Evolutionary conservation across 257 asterid species (phyloP), one percentile per base, ranked within the genome.

Genomic region (Leonotis leonurus): DNA sequence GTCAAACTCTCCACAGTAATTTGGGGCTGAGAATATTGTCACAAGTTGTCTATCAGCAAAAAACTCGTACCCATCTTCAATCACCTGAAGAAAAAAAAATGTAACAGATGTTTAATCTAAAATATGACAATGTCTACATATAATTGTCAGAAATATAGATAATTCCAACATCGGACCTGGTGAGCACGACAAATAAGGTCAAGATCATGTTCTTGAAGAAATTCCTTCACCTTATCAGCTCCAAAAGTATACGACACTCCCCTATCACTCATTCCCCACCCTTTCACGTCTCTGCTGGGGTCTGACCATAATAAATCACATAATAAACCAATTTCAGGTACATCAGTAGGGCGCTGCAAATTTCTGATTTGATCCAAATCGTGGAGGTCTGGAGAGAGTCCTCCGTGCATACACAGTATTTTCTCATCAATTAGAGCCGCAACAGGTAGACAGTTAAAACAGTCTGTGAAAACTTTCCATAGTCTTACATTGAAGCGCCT

Each of bases 11-110:
- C 95, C 92, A 66, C 95, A 86, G 76, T 86, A 86, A 73, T 86
- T 86, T 51, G 92, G 95, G 64, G 91, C 95, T 3, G 92, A 86
- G 67, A 86, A 86, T 73, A 87, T 82, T 0, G 95, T 87, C 13
- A 87, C 90, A 9, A 87, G 84, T 43, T 85, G 96, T 22, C 94
- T 76, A 67, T 85, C 83, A 18, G 96, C 96, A 61, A 87, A 87
- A 69, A 87, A 85, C 70, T 87, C 95, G n/a, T 87, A 87, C 14
- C 95, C 95, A 79, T 87, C 90, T 73, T 87, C 95, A 30, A 87
- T 84, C 1, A 85, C 93, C 95, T 87, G 77, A 29, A 51, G 21
- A 5, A 64, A 5, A 14, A 4, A 64, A 4, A 14, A 33, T 22
- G 4, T 2, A 8, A n/a, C 13, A 1, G 27, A 3, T 9, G 9